A percentile compares a stretch with the other conserved stretches of the same genome.
Conservation (phyloP, 305 asterid species). For the Fraxinus platypoda region DNA sequence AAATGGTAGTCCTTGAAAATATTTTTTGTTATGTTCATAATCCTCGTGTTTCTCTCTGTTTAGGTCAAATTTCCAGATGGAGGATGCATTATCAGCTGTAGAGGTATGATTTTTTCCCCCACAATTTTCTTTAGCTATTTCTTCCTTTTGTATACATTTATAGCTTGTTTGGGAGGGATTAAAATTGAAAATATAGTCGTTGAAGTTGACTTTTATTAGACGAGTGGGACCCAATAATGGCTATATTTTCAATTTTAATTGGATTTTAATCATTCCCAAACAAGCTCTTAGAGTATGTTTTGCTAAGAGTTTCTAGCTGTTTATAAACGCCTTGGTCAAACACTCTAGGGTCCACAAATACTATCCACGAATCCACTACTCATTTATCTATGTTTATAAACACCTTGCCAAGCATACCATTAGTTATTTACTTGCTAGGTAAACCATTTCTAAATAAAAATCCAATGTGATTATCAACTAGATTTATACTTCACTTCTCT, state of each 20-base stretch:
- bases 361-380: not conserved
- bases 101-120: slow-evolving; percentile 43
- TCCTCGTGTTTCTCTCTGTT: slow-evolving; percentile 13
- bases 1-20: slow-evolving; percentile 8
- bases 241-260: too few species aligned
- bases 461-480: not conserved
- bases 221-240: too few species aligned
- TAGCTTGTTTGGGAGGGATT: too few species aligned
- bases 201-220: too few species aligned
- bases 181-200: too few species aligned
- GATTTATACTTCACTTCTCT: not conserved
- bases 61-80: slow-evolving; percentile 44
- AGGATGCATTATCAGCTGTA: slow-evolving; percentile 30
- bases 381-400: not conserved
- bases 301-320: not conserved
- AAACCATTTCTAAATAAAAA: not conserved
- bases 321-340: not conserved
- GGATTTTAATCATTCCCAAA: too few species aligned
- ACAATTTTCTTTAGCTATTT: not conserved
- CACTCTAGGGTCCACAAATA: not conserved
- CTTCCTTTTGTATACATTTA: not conserved
- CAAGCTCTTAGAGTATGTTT: not conserved
- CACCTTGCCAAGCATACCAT: not conserved
- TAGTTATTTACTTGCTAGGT: not conserved
- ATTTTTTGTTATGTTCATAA: slow-evolving; percentile 16